Evolutionary conservation across 768 basidiomycete species (phyloP).

Genomic region (Russula brevipes): DNA sequence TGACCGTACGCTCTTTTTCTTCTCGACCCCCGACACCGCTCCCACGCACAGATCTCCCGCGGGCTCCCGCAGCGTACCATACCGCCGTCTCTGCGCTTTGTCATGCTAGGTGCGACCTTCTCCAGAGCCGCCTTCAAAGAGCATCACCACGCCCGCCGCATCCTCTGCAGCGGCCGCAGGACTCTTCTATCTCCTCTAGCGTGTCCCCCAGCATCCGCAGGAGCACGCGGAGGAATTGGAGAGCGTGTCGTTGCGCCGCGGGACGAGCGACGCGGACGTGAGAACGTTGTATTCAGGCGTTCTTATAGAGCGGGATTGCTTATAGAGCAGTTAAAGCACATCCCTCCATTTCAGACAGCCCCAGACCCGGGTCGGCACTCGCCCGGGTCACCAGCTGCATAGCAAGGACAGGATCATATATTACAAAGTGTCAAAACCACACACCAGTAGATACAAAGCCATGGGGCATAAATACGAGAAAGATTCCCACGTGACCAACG

Average conservation of each 20-base stretch:
- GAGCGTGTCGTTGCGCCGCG: conserved; percentile 76
- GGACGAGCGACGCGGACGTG: conserved; percentile 49
- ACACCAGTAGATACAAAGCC: too few relatives aligned
- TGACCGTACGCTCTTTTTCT: conserved; percentile 10
- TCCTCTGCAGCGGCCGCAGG: neutral
- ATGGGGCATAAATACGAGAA: too few relatives aligned
- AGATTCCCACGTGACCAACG: too few relatives aligned
- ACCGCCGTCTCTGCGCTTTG: conserved; percentile 70
- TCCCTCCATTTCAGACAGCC: too few relatives aligned
- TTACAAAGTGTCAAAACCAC: too few relatives aligned
- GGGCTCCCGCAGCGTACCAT: conserved; percentile 52
- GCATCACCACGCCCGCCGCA: conserved; percentile 43
- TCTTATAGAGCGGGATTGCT: too few relatives aligned
- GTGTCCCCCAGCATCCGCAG: conserved; percentile 55
- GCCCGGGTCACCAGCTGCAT: too few relatives aligned
- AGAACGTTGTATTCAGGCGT: neutral
- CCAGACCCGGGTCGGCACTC: too few relatives aligned
- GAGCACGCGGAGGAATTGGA: conserved; percentile 89
- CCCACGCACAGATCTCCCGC: conserved; percentile 62
- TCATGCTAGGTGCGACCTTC: conserved; percentile 86
- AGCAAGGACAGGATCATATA: too few relatives aligned
- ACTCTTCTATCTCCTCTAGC: conserved; percentile 53
- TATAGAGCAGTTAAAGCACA: too few relatives aligned
- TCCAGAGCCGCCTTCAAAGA: conserved; percentile 52
- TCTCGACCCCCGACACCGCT: conserved; percentile 56